Evolutionary conservation across 106 monocot species (phyloP), one percentile per base, ranked within the genome.

Genomic region (Acorus calamus): DNA sequence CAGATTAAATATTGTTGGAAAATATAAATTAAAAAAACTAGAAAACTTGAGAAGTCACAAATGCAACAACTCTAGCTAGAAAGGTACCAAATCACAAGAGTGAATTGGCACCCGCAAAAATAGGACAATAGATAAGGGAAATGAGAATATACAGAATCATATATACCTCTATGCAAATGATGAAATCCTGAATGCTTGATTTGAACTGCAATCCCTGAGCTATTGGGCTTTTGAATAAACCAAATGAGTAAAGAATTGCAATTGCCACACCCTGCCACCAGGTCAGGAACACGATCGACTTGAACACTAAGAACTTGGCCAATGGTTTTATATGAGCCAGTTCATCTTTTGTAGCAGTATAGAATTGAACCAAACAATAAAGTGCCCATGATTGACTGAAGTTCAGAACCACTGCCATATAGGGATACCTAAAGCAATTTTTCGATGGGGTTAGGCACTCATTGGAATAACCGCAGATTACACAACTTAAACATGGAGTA

Each of bases 211-310:
- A 73, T 49, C 68, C 82, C 66, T 93, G 82, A 47, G 83, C 93
- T 58, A 94, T 81, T 56, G 93, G 79, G 60, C 93, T 86, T 68
- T 81, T 86, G 54, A 94, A 77, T 61, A 89, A 73, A 63, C 89
- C 93, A 57, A 94, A 59, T 7, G 79, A 46, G 73, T 69, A 83
- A 69, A 94, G 56, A 64, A 94, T 57, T 56, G 89, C 93, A 77
- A 94, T 94, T 45, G 77, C 77, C 63, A 94, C 86, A 52, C 93
- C 93, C 68, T 94, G 93, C 93, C 93, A 94, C 93, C 93, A 94
- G 44, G 93, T 94, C 64, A 94, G 57, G 64, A 94, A 94, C 11
- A 94, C 93, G 57, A 94, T 89, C 2, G 93, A 94, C 53, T 94
- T 94, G 74, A 94, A 94, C 28, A 79, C 72, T 47, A 94, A 50